A percentile compares a stretch with the other conserved stretches of the same genome.
Evolutionary conservation across 208 protist species (phyloP).

Genomic region (Leishmania tropica): DNA sequence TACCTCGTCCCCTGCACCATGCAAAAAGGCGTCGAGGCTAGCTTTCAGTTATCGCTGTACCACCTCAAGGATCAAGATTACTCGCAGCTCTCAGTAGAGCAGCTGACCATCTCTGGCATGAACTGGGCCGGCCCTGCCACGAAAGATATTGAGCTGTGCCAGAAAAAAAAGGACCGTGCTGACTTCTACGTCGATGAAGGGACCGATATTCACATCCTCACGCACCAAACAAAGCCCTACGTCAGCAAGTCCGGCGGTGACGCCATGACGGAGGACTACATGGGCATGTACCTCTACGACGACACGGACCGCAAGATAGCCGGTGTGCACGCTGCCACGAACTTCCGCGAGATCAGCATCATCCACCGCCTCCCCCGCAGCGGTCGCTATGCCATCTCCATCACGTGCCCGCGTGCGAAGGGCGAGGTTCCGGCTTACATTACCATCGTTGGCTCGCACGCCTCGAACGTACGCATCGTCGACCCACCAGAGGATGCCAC

Average conservation of each 20-base stretch:
- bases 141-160: slow-evolving; percentile 33
- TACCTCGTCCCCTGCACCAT: slow-evolving; percentile 80
- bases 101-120: slow-evolving; percentile 43
- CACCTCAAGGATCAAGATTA: slow-evolving; percentile 49
- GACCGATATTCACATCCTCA: slow-evolving; percentile 70
- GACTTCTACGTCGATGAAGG: slow-evolving; percentile 81
- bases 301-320: slow-evolving; percentile 53
- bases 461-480: slow-evolving; percentile 61
- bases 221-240: slow-evolving; percentile 67
- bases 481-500: slow-evolving; percentile 61
- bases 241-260: slow-evolving; percentile 46
- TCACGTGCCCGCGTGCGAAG: slow-evolving; percentile 70
- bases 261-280: slow-evolving; percentile 78
- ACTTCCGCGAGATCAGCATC: slow-evolving; percentile 84
- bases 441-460: slow-evolving; percentile 42
- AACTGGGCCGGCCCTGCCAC: slow-evolving; percentile 45
- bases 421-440: slow-evolving; percentile 56
- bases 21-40: slow-evolving; percentile 44
- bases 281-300: slow-evolving; percentile 88
- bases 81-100: slow-evolving; percentile 39
- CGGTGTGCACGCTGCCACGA: slow-evolving; percentile 74
- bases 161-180: slow-evolving; percentile 66
- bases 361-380: slow-evolving; percentile 53
- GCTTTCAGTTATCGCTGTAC: slow-evolving; percentile 59
- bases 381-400: slow-evolving; percentile 69